Evolutionary conservation across 1,139 yeast genomes (phyloP).

Genomic region (Saccharomycopsis hybrid): DNA sequence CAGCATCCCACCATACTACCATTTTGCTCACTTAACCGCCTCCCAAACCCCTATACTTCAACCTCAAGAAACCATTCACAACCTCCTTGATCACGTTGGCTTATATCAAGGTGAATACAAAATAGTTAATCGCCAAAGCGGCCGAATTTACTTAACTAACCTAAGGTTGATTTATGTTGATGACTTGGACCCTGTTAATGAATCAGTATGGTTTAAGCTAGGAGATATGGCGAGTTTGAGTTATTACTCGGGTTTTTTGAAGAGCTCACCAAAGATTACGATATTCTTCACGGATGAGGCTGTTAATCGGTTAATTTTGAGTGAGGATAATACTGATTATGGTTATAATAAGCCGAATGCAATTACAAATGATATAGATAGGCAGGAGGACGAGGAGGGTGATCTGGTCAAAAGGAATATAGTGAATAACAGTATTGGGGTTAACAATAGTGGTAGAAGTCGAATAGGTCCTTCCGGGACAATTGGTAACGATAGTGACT

Average conservation of each 20-base stretch:
- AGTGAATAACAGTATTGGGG: background rate
- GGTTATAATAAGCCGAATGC: conserved; percentile 13
- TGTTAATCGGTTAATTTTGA: no score
- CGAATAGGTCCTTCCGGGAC: no score
- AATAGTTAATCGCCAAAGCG: conserved; percentile 58
- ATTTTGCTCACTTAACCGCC: conserved; percentile 15
- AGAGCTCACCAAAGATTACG: conserved; percentile 73
- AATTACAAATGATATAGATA: background rate
- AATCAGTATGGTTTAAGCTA: conserved; percentile 48
- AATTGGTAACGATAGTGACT: no score
- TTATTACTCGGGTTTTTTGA: conserved; percentile 56
- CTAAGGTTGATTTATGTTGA: conserved; percentile 70
- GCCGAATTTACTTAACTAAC: conserved; percentile 72
- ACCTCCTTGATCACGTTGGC: conserved; percentile 35
- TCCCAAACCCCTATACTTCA: conserved; percentile 16
- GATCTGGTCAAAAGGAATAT: background rate
- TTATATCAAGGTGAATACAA: conserved; percentile 67
- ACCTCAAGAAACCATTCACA: conserved; percentile 11
- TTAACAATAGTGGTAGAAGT: no score
- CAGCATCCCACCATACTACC: conserved; percentile 11
- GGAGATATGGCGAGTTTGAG: conserved; percentile 40
- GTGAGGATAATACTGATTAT: conserved; percentile 1
- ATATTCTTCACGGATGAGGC: conserved; percentile 31
- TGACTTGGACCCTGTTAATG: conserved; percentile 34
- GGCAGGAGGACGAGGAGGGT: no score